Percentiles rank a stretch among this genome's conserved stretches.
These are phyloP conservation scores for Cajanus cajan DNA, from an alignment of 306 rosid genomes.

Conservation along the genomic window DNA sequence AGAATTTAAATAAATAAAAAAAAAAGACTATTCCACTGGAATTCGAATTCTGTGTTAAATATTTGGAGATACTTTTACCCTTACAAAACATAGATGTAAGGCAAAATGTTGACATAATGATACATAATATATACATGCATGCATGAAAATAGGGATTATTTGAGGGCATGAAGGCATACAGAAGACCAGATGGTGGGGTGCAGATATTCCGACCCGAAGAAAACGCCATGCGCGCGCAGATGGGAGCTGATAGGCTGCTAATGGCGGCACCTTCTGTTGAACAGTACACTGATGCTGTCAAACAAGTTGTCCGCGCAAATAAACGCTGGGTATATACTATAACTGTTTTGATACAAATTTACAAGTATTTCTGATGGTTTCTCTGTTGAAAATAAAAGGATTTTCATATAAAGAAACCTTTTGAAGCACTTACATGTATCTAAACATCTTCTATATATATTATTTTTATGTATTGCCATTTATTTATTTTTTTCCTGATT, in stretches of 20 bases:
- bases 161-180: constrained; percentile 45
- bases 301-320: constrained; percentile 35
- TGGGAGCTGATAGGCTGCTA: constrained; percentile 46
- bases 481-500: not conserved
- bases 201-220: constrained; percentile 43
- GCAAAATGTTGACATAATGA: not conserved
- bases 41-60: too few species aligned
- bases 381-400: too few species aligned
- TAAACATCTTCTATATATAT: not conserved
- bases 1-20: too few species aligned
- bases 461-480: not conserved
- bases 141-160: constrained; percentile 35
- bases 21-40: too few species aligned
- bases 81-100: not conserved
- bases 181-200: constrained; percentile 30
- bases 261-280: constrained; percentile 48
- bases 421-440: too few species aligned
- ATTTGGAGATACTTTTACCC: too few species aligned
- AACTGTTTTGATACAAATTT: too few species aligned
- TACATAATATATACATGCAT: not conserved
- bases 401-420: too few species aligned
- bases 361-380: too few species aligned
- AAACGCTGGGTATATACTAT: constrained; percentile 36
- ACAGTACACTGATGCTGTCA: constrained; percentile 31
- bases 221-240: constrained; percentile 44